Percentiles rank a stretch among this genome's conserved stretches.
phyloP scores from a whole-genome alignment of 345 rosid genomes.

The Ceriops tagal region DNA sequence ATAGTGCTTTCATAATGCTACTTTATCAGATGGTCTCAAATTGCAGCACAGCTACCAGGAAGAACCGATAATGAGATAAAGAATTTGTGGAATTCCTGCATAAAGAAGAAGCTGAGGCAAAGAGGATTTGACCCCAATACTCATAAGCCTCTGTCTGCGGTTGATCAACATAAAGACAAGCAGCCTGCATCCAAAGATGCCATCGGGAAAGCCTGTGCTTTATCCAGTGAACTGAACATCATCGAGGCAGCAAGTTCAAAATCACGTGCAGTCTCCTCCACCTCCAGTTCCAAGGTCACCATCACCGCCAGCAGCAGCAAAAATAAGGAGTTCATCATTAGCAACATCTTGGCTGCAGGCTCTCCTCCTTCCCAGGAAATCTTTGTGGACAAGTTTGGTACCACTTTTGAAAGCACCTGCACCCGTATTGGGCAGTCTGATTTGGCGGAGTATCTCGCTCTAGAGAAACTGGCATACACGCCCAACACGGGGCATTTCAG shows the following conservation, averaged over 20 bases:
- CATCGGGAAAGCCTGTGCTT: constrained; percentile 2
- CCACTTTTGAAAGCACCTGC: constrained; percentile 24
- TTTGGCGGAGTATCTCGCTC: constrained; percentile 44
- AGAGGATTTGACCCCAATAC: constrained; percentile 31
- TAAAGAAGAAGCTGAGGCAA: constrained; percentile 31
- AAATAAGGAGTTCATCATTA: no score
- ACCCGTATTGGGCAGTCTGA: constrained; percentile 33
- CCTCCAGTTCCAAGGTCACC: constrained; percentile 14
- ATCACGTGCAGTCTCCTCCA: constrained; percentile 22
- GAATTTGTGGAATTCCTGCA: constrained; percentile 31
- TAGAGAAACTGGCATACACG: constrained; percentile 53
- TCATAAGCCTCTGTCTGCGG: constrained; percentile 35
- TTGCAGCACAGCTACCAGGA: constrained; percentile 31
- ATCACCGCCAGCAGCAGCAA: not conserved
- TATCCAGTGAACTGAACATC: constrained; percentile 18
- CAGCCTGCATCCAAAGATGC: constrained; percentile 12
- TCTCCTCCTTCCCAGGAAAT: constrained; percentile 41
- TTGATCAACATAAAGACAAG: constrained; percentile 28
- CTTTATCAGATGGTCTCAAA: constrained; percentile 28
- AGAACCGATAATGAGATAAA: constrained; percentile 32
- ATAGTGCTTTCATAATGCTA: not conserved
- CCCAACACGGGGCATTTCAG: constrained; percentile 40
- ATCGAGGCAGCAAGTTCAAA: constrained; percentile 19
- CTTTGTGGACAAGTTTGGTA: constrained; percentile 40
- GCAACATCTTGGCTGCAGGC: constrained; percentile 8